Base-by-base conservation (phyloP, 306 rosid species). In the Rosa persica region DNA sequence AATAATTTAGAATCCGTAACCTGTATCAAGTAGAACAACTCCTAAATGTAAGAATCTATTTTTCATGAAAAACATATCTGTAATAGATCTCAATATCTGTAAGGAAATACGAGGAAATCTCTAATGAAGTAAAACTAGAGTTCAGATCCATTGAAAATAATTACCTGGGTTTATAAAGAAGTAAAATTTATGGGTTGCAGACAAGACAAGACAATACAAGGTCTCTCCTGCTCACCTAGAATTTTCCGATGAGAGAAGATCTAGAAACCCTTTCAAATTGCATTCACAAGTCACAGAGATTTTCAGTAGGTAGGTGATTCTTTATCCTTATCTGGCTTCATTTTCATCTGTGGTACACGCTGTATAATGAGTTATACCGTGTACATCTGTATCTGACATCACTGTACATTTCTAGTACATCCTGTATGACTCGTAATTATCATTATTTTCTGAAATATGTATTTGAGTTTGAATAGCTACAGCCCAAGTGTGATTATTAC, bases 181-280 rank as follows among this genome's bases (percentile, higher is more conserved):
- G 38, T 0, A 9, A 39, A 23, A 42, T 3, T 6, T 1, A 57
- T 23, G 40, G 40, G n/a, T 25, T 42, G 55, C 42, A 23, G 19
- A 55, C 12, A 43, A 72, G 20, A 44, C n/a, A 54, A 34, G 20
- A 44, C n/a, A 54, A 51, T 36, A 30, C 30, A 0, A 72, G 27
- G 61, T 72, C 65, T 34, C 5, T n/a, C 48, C 20, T 20, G 20
- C 73, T 69, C 73, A 34, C 73, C 54, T 4, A 72, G 40, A 58
- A 72, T 3, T 39, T 72, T n/a, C 67, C 6, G 4, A 20, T 11
- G 12, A 52, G 20, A 49, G 76, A 49, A 52, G 36, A 52, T n/a
- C 7, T 52, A 51, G 36, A 1, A 20, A 9, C 20, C 20, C 12
- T 54, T 72, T 72, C 48, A 51, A 39, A 34, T 47, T 30, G 30